Evolutionary conservation across 139 green algal genomes (phyloP).

Genomic region (Pleodorina starrii): DNA sequence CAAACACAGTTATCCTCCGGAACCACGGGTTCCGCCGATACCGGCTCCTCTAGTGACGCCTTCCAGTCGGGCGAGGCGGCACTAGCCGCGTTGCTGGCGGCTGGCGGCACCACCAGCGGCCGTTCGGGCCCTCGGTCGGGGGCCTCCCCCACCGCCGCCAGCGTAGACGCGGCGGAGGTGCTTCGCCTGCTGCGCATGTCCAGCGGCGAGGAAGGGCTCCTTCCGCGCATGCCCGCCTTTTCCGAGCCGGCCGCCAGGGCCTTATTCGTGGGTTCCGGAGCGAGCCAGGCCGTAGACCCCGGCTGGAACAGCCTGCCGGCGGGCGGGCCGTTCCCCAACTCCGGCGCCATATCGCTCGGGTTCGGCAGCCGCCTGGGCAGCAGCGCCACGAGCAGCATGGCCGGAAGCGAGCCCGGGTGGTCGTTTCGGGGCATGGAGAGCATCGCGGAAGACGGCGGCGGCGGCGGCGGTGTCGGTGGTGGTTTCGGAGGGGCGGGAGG

Average conservation of each 20-base stretch:
- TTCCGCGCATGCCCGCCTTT: not conserved
- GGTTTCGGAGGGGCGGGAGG: too few species aligned
- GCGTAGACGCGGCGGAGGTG: slow-evolving; percentile 1
- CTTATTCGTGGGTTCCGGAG: not conserved
- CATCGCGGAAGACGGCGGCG: not conserved
- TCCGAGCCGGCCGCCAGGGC: not conserved
- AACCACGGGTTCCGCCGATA: not conserved
- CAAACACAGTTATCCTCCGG: not conserved
- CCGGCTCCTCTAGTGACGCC: not conserved
- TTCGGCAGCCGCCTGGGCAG: slow-evolving; percentile 24
- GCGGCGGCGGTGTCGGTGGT: not conserved
- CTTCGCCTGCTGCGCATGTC: slow-evolving; percentile 19
- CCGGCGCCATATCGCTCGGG: not conserved
- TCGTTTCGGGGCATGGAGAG: not conserved
- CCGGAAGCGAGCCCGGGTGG: not conserved
- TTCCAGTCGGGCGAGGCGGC: too few species aligned
- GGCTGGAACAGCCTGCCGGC: not conserved
- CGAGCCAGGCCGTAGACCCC: not conserved
- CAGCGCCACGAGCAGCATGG: not conserved
- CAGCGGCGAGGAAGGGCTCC: not conserved
- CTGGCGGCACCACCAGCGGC: too few species aligned
- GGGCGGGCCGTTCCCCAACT: too few species aligned
- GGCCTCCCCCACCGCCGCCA: too few species aligned
- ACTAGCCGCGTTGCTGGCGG: too few species aligned
- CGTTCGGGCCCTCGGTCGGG: too few species aligned